Percentiles rank a stretch among this genome's conserved stretches.
phyloP scores from a whole-genome alignment of 1,139 yeast genomes.

The Blastobotrys malaysiensis region DNA sequence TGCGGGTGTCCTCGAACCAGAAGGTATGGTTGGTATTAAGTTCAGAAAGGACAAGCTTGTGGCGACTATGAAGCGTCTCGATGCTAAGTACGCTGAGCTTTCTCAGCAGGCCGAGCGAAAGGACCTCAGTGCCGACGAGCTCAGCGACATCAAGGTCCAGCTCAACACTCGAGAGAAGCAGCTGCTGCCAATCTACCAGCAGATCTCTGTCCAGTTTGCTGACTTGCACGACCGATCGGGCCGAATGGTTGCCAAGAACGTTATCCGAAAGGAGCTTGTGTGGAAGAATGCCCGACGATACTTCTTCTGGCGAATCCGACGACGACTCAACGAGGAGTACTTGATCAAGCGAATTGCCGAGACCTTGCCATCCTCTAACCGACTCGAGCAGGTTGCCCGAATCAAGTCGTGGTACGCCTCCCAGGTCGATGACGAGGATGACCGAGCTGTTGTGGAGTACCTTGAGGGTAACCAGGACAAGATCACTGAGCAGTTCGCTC shows the following conservation, averaged over 20 bases:
- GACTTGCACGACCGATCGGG: conserved; percentile 97
- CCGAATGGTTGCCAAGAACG: conserved; percentile 94
- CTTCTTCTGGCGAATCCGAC: conserved; percentile 98
- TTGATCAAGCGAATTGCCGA: conserved; percentile 69
- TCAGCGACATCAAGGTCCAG: conserved; percentile 57
- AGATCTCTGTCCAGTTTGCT: conserved; percentile 92
- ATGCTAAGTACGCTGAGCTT: conserved; percentile 64
- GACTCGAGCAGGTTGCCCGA: conserved; percentile 81
- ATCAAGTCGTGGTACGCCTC: conserved; percentile 81
- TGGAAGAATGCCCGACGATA: conserved; percentile 88
- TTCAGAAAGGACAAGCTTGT: conserved; percentile 89
- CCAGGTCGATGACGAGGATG: conserved; percentile 61
- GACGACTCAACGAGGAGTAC: conserved; percentile 92
- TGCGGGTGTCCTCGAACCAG: conserved; percentile 98
- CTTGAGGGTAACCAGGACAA: conserved; percentile 70
- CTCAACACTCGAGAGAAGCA: conserved; percentile 72
- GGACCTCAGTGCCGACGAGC: conserved; percentile 56
- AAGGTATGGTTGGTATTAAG: conserved; percentile 98
- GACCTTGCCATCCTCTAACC: conserved; percentile 54
- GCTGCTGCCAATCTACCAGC: conserved; percentile 83
- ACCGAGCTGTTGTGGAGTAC: conserved; percentile 77
- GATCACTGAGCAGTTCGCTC: conserved; percentile 56
- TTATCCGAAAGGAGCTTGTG: conserved; percentile 74
- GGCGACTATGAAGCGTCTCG: conserved; percentile 86
- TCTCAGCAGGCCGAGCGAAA: conserved; percentile 50